phyloP scores from a whole-genome alignment of 495 filamentous ascomycete genomes.

The Rhizodiscina lignyota region DNA sequence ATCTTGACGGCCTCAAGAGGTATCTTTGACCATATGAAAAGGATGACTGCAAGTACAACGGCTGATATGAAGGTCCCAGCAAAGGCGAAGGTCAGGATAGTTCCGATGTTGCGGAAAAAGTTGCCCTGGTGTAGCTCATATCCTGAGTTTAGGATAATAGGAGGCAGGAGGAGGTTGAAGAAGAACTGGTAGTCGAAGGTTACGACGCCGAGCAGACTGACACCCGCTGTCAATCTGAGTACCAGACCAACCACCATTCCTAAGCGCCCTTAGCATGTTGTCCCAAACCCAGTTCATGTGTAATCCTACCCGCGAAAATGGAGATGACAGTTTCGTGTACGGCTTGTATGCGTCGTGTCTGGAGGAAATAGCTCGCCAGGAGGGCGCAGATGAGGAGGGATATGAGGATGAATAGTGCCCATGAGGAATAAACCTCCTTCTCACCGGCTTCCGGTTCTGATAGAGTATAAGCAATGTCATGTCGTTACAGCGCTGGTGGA shows the following conservation, averaged over 20 bases:
- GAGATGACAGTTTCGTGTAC: constrained; percentile 96
- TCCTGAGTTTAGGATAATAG: constrained; percentile 91
- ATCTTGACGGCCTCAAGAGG: constrained; percentile 73
- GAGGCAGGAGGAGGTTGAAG: constrained; percentile 93
- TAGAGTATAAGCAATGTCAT: background rate
- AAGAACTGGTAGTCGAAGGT: constrained; percentile 98
- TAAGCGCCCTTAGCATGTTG: constrained; percentile 17
- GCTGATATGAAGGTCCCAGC: constrained; percentile 95
- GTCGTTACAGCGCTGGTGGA: background rate
- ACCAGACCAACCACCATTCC: constrained; percentile 93
- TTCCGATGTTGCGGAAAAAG: constrained; percentile 96
- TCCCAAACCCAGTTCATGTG: background rate
- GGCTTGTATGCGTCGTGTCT: constrained; percentile 87
- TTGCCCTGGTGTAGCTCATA: constrained; percentile 97
- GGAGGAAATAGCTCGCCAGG: constrained; percentile 91
- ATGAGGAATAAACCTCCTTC: constrained; percentile 87
- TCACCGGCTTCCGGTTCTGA: constrained; percentile 44
- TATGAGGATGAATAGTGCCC: constrained; percentile 93
- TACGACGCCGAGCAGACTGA: constrained; percentile 71
- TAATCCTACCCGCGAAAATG: constrained; percentile 74
- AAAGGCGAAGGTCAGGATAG: constrained; percentile 96
- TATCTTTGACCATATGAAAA: constrained; percentile 78
- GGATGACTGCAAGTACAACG: constrained; percentile 69
- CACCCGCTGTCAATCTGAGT: constrained; percentile 59
- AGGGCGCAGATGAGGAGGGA: constrained; percentile 82